phyloP scores from a whole-genome alignment of 352 stramenopile genomes.

The Globisporangium spiculum region DNA sequence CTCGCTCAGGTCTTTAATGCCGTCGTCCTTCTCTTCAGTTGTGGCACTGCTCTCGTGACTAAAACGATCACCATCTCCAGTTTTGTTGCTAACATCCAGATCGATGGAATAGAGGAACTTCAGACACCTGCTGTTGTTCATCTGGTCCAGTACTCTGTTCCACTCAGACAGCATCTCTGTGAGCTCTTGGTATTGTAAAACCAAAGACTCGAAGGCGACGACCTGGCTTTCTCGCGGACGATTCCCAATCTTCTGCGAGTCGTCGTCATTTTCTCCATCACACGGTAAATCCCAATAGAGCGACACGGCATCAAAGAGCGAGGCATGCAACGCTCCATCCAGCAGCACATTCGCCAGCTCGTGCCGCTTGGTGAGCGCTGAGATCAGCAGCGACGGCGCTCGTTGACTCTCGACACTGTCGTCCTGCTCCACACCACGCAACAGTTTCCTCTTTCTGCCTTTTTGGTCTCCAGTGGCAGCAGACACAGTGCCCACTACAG shows the following conservation, averaged over 20 bases:
- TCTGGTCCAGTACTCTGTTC: neutral
- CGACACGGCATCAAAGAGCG: constrained; percentile 18
- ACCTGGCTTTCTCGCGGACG: neutral
- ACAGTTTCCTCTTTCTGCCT: neutral
- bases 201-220: neutral
- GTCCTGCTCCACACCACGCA: neutral
- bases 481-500: neutral
- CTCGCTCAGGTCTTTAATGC: neutral
- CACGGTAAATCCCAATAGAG: constrained; percentile 16
- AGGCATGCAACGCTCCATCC: constrained; percentile 29
- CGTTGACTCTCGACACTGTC: constrained; percentile 9
- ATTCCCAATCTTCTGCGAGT: constrained; percentile 12
- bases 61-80: neutral
- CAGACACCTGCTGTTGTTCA: constrained; percentile 3
- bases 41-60: neutral
- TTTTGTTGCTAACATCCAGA: neutral
- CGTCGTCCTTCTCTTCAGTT: constrained; percentile 1
- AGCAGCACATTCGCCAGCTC: constrained; percentile 33
- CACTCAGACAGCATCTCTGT: neutral
- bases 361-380: constrained; percentile 47
- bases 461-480: neutral
- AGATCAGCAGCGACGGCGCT: constrained; percentile 56
- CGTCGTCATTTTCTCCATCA: neutral
- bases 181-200: neutral
- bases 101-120: neutral